A percentile compares a stretch with the other conserved stretches of the same genome.
phyloP scores from a whole-genome alignment of 768 basidiomycete species.

The Trametes villosa region DNA sequence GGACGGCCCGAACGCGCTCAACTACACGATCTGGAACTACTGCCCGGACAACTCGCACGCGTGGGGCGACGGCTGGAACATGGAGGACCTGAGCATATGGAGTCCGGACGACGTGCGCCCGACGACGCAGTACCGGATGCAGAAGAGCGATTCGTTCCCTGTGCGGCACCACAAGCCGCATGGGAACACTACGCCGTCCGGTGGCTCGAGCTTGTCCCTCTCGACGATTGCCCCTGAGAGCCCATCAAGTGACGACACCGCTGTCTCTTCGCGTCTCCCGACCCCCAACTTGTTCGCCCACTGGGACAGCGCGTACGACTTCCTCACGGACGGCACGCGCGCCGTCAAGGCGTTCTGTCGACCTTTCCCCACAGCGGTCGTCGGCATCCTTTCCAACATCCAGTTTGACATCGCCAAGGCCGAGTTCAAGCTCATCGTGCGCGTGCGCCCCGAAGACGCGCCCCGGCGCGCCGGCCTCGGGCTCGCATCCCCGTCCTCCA shows the following conservation, averaged over 20 bases:
- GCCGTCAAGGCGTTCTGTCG: constrained; percentile 84
- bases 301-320: constrained; percentile 61
- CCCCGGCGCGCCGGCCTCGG: constrained; percentile 29
- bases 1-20: constrained; percentile 77
- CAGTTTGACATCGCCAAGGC: constrained; percentile 78
- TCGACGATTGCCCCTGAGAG: constrained; percentile 35
- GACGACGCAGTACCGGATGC: constrained; percentile 34
- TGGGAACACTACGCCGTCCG: constrained; percentile 16
- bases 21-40: constrained; percentile 90
- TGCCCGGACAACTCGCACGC: constrained; percentile 79
- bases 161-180: constrained; percentile 43
- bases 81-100: constrained; percentile 94
- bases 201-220: constrained; percentile 44
- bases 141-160: constrained; percentile 41
- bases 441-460: constrained; percentile 63
- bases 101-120: constrained; percentile 67
- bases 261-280: constrained; percentile 13
- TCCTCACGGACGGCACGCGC: constrained; percentile 85
- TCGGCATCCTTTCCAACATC: constrained; percentile 69
- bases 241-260: constrained; percentile 26
- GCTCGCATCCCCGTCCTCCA: constrained; percentile 22
- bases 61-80: constrained; percentile 97
- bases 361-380: constrained; percentile 77
- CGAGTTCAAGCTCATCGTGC: constrained; percentile 68
- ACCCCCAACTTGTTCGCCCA: constrained; percentile 36